Conservation (phyloP, 2,329 filamentous ascomycete species). For the Colletotrichum navitas region DNA sequence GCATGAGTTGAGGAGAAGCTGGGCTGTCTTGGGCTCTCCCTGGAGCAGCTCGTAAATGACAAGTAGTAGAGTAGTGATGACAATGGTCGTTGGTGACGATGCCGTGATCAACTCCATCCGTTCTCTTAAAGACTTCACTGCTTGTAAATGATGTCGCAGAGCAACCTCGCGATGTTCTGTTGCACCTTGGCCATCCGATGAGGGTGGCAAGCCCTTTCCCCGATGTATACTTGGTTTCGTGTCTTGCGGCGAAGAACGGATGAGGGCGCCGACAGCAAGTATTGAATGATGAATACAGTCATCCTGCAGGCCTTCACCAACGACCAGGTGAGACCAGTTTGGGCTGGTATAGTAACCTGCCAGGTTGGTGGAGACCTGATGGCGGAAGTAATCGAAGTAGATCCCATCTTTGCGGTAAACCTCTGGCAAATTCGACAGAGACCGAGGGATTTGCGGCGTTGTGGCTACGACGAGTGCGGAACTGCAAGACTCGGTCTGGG, state of each 20-base stretch:
- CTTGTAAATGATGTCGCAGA: conserved; percentile 27
- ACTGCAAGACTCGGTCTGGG: not conserved
- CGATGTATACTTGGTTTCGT: not conserved
- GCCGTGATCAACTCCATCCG: conserved; percentile 8
- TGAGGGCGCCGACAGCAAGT: conserved; percentile 30
- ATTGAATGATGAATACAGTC: conserved; percentile 33
- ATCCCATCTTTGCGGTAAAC: conserved; percentile 20
- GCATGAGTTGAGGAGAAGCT: conserved; percentile 35
- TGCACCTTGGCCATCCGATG: not conserved
- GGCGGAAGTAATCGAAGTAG: conserved; percentile 34
- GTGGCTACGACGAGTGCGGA: not conserved
- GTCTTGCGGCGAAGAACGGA: conserved; percentile 10
- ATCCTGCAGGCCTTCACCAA: conserved; percentile 28
- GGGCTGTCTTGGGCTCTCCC: conserved; percentile 32
- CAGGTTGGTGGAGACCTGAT: conserved; percentile 25
- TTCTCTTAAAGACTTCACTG: conserved; percentile 27
- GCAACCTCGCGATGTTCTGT: conserved; percentile 28
- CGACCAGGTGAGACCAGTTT: conserved; percentile 31
- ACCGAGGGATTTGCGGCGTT: conserved; percentile 4
- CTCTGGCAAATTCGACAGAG: conserved; percentile 16
- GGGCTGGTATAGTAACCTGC: conserved; percentile 26
- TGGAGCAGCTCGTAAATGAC: conserved; percentile 41
- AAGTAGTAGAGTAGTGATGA: conserved; percentile 39
- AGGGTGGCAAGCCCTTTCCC: not conserved
- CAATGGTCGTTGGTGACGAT: conserved; percentile 29